Evolutionary conservation across 352 stramenopile species (phyloP).

Genomic region (Pelagophyceae sp.): DNA sequence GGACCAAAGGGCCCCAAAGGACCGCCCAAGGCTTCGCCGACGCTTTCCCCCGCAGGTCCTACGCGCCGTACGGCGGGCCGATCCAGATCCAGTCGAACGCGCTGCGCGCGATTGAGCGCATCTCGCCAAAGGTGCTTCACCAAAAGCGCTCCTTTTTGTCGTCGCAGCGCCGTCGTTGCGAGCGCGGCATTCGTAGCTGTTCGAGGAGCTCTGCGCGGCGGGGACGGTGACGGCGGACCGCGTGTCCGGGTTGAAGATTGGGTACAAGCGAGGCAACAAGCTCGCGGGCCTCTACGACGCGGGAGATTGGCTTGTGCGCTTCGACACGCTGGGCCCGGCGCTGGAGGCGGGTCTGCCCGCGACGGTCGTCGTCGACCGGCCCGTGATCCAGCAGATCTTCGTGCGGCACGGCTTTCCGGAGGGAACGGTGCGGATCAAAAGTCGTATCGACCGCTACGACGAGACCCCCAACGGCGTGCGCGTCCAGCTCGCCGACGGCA

Average conservation of each 20-base stretch:
- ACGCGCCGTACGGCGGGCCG: slow-evolving; percentile 56
- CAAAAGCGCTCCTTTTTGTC: background rate
- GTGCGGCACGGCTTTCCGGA: slow-evolving; percentile 54
- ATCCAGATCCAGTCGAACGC: slow-evolving; percentile 66
- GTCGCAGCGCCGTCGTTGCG: background rate
- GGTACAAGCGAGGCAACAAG: slow-evolving; percentile 54
- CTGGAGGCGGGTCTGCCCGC: slow-evolving; percentile 50
- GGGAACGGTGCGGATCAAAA: slow-evolving; percentile 54
- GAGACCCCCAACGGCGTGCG: slow-evolving; percentile 48
- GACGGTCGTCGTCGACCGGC: slow-evolving; percentile 56
- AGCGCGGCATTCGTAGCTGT: no score
- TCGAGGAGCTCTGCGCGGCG: slow-evolving; percentile 46
- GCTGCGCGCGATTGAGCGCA: slow-evolving; percentile 50
- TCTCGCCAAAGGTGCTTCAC: slow-evolving; percentile 40
- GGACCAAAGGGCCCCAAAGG: no score
- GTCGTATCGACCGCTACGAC: slow-evolving; percentile 46
- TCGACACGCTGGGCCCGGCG: slow-evolving; percentile 55
- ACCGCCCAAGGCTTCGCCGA: no score
- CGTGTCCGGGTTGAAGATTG: slow-evolving; percentile 59
- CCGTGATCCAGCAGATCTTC: slow-evolving; percentile 64
- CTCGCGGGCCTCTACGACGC: slow-evolving; percentile 55
- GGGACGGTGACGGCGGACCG: slow-evolving; percentile 57
- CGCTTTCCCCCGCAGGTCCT: no score
- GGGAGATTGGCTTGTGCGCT: slow-evolving; percentile 60
- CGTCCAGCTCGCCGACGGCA: slow-evolving; percentile 50